Evolutionary conservation across 1,284 basidiomycete genomes (phyloP).

Genomic region (Ceratobasidium sp.): DNA sequence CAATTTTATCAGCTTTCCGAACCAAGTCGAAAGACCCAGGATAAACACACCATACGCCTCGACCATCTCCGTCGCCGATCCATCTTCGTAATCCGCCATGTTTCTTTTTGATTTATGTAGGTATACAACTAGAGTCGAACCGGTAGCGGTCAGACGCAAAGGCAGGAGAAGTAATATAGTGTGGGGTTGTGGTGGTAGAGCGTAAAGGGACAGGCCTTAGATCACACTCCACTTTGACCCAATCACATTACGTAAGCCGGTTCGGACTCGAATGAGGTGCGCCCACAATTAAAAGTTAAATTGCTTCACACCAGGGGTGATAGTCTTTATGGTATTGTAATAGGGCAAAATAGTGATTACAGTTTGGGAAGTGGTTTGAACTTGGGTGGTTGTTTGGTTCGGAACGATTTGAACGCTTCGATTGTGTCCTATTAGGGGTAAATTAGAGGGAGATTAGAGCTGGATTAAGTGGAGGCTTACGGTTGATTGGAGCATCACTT

Average conservation of each 20-base stretch:
- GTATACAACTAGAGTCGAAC: slow-evolving; percentile 2
- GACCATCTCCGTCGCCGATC: slow-evolving; percentile 87
- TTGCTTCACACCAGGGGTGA: slow-evolving; percentile 22
- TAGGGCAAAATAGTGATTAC: no score
- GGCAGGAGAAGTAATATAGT: slow-evolving; percentile 5
- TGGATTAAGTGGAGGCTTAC: slow-evolving; percentile 59
- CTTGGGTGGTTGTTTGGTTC: slow-evolving; percentile 58
- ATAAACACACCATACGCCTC: slow-evolving; percentile 86
- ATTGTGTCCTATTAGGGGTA: slow-evolving; percentile 57
- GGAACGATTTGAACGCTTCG: slow-evolving; percentile 60
- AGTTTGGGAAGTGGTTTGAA: slow-evolving; percentile 54
- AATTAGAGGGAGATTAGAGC: not conserved
- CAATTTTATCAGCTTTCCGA: not conserved
- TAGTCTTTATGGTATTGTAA: not conserved
- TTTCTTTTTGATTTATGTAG: not conserved
- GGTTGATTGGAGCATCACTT: slow-evolving; percentile 75
- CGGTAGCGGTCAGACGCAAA: not conserved
- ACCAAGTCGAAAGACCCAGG: slow-evolving; percentile 3
- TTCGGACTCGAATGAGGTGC: slow-evolving; percentile 7
- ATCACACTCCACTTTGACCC: slow-evolving; percentile 18
- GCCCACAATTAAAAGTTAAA: not conserved
- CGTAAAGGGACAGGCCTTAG: slow-evolving; percentile 1
- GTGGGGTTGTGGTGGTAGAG: not conserved
- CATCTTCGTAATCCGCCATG: slow-evolving; percentile 58
- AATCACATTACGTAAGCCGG: slow-evolving; percentile 27